phyloP scores from a whole-genome alignment of 805 yeast species.

The Pichia phayaonensis region DNA sequence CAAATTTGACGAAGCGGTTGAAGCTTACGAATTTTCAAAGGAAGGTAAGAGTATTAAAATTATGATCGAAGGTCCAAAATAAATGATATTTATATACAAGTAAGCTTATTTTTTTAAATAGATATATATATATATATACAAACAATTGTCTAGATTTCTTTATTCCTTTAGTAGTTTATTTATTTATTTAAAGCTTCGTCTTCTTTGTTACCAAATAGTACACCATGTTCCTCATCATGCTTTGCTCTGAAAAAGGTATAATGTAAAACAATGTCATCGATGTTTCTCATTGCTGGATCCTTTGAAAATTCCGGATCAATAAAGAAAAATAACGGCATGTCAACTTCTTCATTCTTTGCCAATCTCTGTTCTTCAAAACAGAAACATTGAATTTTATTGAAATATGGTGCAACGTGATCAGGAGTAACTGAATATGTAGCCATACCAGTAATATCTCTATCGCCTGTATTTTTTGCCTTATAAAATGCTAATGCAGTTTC shows the following conservation, averaged over 20 bases:
- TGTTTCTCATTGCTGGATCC: constrained; percentile 87
- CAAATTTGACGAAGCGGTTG: constrained; percentile 61
- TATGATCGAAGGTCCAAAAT: constrained; percentile 67
- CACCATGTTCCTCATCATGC: constrained; percentile 24
- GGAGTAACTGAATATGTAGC: constrained; percentile 97
- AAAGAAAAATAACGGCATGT: constrained; percentile 97
- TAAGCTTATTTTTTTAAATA: too few species aligned
- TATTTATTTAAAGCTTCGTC: constrained; percentile 4
- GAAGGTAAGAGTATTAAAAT: constrained; percentile 69
- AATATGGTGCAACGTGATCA: constrained; percentile 92
- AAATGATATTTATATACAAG: neutral
- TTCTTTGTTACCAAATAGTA: constrained; percentile 21
- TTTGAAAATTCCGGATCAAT: constrained; percentile 92
- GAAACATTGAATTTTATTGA: constrained; percentile 95
- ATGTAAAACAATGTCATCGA: constrained; percentile 83
- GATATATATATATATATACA: too few species aligned
- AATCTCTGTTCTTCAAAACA: constrained; percentile 96
- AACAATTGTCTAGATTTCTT: neutral
- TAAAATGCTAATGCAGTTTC: constrained; percentile 96
- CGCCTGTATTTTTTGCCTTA: constrained; percentile 79
- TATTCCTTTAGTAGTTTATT: neutral
- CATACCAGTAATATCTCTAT: constrained; percentile 93
- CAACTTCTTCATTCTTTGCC: constrained; percentile 94
- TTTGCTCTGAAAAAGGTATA: constrained; percentile 80
- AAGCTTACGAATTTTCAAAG: constrained; percentile 64